A percentile compares a stretch with the other conserved stretches of the same genome.
Evolutionary conservation across 2,329 filamentous ascomycete genomes (phyloP).

Genomic region (Fusarium domesticum): DNA sequence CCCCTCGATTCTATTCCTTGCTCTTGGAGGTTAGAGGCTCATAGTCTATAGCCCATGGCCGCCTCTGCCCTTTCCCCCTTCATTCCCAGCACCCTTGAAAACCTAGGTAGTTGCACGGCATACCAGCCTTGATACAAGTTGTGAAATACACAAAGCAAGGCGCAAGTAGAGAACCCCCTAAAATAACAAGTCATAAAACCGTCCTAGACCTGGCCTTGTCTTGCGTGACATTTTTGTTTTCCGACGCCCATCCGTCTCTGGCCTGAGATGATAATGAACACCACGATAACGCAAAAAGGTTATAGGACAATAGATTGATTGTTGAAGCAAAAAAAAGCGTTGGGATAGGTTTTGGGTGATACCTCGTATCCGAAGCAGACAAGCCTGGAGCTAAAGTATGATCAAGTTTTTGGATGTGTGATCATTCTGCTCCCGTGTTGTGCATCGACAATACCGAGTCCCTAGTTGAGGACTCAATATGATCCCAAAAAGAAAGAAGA

Average conservation of each 20-base stretch:
- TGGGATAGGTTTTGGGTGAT: too few relatives aligned
- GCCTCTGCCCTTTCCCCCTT: not conserved
- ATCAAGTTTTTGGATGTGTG: too few relatives aligned
- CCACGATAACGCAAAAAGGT: not conserved
- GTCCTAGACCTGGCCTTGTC: not conserved
- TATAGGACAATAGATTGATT: too few relatives aligned
- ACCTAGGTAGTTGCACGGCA: not conserved
- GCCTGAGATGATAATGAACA: not conserved
- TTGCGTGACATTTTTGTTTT: not conserved
- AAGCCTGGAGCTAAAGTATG: too few relatives aligned
- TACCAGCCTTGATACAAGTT: not conserved
- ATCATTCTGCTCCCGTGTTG: too few relatives aligned
- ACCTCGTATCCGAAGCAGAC: too few relatives aligned
- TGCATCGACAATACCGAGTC: too few relatives aligned
- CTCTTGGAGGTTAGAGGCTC: not conserved
- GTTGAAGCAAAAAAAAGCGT: too few relatives aligned
- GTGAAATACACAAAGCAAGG: not conserved
- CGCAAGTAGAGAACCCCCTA: not conserved
- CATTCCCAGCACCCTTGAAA: not conserved
- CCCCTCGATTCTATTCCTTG: not conserved
- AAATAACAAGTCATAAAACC: not conserved
- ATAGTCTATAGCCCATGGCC: not conserved
- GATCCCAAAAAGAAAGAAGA: conserved; percentile 23
- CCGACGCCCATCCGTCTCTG: not conserved
- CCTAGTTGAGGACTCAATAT: conserved; percentile 16